These are phyloP conservation scores for Pyrenophora teres DNA, from an alignment of 2,329 filamentous ascomycete species.

Conservation along the genomic window DNA sequence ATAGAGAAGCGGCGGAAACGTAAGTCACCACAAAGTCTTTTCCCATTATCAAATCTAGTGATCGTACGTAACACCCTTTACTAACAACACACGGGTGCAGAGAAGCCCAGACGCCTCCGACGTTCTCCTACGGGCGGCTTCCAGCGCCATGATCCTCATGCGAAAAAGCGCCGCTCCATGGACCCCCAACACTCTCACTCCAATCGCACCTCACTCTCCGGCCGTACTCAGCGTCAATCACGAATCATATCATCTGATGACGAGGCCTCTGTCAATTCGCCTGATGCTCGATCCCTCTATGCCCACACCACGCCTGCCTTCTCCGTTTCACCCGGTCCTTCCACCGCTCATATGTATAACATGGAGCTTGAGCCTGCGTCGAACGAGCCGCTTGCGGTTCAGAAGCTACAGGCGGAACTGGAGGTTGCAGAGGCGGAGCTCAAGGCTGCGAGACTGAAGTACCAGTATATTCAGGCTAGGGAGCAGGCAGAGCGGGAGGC, in stretches of 20 bases:
- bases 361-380: slow-evolving; percentile 12
- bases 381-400: slow-evolving; percentile 27
- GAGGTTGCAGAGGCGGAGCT: slow-evolving; percentile 43
- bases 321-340: slow-evolving; percentile 16
- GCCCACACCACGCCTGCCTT: slow-evolving; percentile 11
- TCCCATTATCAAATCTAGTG: background rate
- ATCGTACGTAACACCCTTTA: background rate
- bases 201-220: slow-evolving; percentile 11
- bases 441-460: slow-evolving; percentile 29
- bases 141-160: slow-evolving; percentile 31
- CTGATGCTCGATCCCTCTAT: background rate
- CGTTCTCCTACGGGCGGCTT: slow-evolving; percentile 32
- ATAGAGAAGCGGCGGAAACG: slow-evolving; percentile 33
- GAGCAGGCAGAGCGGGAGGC: slow-evolving; percentile 11
- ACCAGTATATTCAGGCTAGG: slow-evolving; percentile 28
- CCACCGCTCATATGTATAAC: slow-evolving; percentile 2
- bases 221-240: background rate
- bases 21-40: slow-evolving; percentile 10
- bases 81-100: slow-evolving; percentile 14
- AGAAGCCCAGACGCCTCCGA: slow-evolving; percentile 30
- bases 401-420: slow-evolving; percentile 35
- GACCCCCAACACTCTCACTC: background rate
- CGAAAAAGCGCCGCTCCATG: slow-evolving; percentile 6
- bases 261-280: slow-evolving; percentile 11
- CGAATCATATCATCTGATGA: slow-evolving; percentile 19